Base-by-base conservation (phyloP, 2,329 filamentous ascomycete genomes). In the Mariannaea elegans region DNA sequence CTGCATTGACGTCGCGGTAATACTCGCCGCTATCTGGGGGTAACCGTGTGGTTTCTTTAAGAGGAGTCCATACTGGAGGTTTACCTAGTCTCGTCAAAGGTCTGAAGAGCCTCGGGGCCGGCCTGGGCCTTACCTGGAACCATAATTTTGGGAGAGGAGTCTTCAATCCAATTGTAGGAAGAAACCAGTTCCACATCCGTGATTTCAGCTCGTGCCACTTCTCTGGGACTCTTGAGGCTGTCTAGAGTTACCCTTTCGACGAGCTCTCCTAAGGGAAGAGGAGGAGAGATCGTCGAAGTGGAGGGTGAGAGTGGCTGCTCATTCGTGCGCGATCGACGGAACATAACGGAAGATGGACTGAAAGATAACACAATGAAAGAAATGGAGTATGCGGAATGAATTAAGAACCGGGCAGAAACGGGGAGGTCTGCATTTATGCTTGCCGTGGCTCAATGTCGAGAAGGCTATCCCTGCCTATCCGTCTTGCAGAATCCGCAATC, bases 1-100 rank as follows among this genome's bases (percentile, higher is more conserved):
- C 82, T 0, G 83, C 80, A 59, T 88, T 88, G 3, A 75, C 70
- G 65, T 88, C 85, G 3, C 83, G 82, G 60, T 78, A 86, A 65
- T 82, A 87, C 1, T 74, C 65, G 2, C 82, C 83, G 7, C 61
- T 68, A 62, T 88, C 86, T 14, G 21, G 18, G 0, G 29, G 14
- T 6, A 67, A 27, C 3, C 24, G 41, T 0, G 3, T 51, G 0
- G 38, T 7, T 2, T 38, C 48, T 6, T 39, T 39, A 7, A 31
- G 44, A 12, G 68, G 68, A 1, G 64, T 68, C 68, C 68, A 71
- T 53, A 38, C 42, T 2, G 68, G 66, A n/a, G 68, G 68, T 53
- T 67, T 60, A 4, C 68, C 68, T 70, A 7, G 0, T 19, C 2
- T n/a, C 12, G 19, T 71, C 24, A 67, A 60, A 41, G 2, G 7